These are phyloP conservation scores for Backusella macrospora DNA, from an alignment of 192 early-diverging fungal genomes.

Conservation along the genomic window DNA sequence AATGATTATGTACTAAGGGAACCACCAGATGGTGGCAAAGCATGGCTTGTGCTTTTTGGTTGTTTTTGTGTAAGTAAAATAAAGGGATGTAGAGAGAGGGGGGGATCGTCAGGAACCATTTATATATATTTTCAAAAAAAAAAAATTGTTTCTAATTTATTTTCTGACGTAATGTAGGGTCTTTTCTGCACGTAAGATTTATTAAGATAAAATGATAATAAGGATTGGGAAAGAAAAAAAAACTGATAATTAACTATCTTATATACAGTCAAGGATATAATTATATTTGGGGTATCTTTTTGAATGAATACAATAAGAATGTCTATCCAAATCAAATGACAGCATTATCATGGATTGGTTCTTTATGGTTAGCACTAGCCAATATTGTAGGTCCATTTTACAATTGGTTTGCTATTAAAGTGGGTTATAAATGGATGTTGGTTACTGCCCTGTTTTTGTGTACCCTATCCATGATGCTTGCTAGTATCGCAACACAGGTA, in stretches of 20 bases:
- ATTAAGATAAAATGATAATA: not conserved
- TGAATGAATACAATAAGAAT: slow-evolving; percentile 24
- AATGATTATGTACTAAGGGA: not conserved
- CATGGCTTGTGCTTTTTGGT: slow-evolving; percentile 29
- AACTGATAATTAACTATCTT: not conserved
- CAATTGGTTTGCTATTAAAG: slow-evolving; percentile 5
- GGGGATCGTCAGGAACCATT: no score
- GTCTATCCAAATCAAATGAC: slow-evolving; percentile 25
- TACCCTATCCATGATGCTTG: slow-evolving; percentile 24
- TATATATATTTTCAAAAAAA: slow-evolving; percentile 1
- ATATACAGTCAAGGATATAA: slow-evolving; percentile 11
- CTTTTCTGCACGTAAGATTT: slow-evolving; percentile 27
- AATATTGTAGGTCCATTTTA: slow-evolving; percentile 26
- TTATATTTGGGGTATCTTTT: slow-evolving; percentile 17
- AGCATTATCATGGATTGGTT: slow-evolving; percentile 27
- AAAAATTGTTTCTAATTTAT: not conserved
- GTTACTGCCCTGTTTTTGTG: slow-evolving; percentile 19
- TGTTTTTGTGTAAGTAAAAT: slow-evolving; percentile 35
- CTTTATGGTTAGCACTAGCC: slow-evolving; percentile 25
- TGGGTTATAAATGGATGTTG: slow-evolving; percentile 30
- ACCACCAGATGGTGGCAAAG: slow-evolving; percentile 26
- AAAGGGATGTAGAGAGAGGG: no score
- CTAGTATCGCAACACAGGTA: slow-evolving; percentile 22
- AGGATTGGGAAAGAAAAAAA: not conserved
- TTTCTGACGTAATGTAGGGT: slow-evolving; percentile 20